phyloP scores from a whole-genome alignment of 208 protist genomes.

The Crithidia thermophila region DNA sequence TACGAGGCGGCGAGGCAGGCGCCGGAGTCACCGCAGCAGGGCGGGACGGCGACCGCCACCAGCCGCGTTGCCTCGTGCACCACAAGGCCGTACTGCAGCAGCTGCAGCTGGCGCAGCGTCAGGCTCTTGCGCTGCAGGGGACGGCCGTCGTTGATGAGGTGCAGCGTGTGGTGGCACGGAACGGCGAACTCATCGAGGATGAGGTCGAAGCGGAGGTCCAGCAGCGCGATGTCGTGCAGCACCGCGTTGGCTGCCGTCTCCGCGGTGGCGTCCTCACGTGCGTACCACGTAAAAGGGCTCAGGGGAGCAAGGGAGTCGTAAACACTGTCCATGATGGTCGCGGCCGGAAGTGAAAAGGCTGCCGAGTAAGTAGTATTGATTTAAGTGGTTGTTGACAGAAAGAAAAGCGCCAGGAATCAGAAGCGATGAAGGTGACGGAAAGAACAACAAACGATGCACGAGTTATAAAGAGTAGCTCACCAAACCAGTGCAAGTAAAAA shows the following conservation, averaged over 20 bases:
- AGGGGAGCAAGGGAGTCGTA: constrained; percentile 50
- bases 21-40: constrained; percentile 50
- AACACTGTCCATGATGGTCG: constrained; percentile 58
- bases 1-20: constrained; percentile 61
- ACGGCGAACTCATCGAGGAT: constrained; percentile 53
- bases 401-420: no score
- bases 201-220: constrained; percentile 73
- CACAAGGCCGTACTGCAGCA: constrained; percentile 84
- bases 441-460: not conserved
- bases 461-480: no score
- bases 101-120: constrained; percentile 78
- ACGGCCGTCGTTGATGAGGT: constrained; percentile 52
- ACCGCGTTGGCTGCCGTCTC: constrained; percentile 23
- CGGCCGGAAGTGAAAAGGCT: no score
- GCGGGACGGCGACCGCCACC: constrained; percentile 64
- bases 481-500: no score
- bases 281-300: constrained; percentile 72
- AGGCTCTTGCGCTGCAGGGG: constrained; percentile 58
- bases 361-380: no score
- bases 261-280: constrained; percentile 8
- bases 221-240: constrained; percentile 47
- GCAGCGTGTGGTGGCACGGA: constrained; percentile 63
- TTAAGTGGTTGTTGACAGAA: no score
- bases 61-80: constrained; percentile 65
- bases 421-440: no score